These are phyloP conservation scores for Ceratocystis colombiana DNA, from an alignment of 2,329 filamentous ascomycete species.

Conservation along the genomic window DNA sequence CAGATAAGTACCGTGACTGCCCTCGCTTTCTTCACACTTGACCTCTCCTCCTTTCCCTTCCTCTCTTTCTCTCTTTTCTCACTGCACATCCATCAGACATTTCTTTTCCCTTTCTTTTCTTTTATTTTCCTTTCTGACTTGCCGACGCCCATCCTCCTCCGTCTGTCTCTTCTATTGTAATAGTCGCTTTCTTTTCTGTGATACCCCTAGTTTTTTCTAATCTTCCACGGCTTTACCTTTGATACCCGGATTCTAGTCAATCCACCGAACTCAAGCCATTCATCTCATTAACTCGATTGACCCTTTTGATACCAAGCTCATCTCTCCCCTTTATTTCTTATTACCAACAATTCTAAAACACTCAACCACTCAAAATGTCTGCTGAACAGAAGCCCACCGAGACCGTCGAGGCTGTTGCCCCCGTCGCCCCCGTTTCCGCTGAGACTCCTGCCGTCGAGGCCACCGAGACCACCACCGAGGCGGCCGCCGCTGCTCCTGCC, in stretches of 20 bases:
- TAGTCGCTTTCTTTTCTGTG: constrained; percentile 33
- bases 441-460: constrained; percentile 34
- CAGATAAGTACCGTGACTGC: constrained; percentile 38
- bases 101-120: constrained; percentile 33
- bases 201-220: constrained; percentile 31
- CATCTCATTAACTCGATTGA: background rate
- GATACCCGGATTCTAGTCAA: constrained; percentile 26
- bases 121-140: constrained; percentile 45
- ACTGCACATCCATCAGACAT: constrained; percentile 28
- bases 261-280: constrained; percentile 25
- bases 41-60: constrained; percentile 32
- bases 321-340: constrained; percentile 28
- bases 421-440: constrained; percentile 37
- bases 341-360: background rate
- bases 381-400: constrained; percentile 62
- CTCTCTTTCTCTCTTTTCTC: constrained; percentile 32
- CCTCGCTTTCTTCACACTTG: constrained; percentile 29
- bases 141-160: constrained; percentile 27
- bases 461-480: constrained; percentile 34
- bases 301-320: background rate
- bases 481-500: constrained; percentile 39
- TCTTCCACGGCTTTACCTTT: constrained; percentile 25
- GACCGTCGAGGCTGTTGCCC: constrained; percentile 33
- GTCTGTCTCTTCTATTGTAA: constrained; percentile 32
- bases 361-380: constrained; percentile 50